Evolutionary conservation across 2,329 filamentous ascomycete genomes (phyloP), one percentile per base, ranked within the genome.

Genomic region (Alternaria postmessia): DNA sequence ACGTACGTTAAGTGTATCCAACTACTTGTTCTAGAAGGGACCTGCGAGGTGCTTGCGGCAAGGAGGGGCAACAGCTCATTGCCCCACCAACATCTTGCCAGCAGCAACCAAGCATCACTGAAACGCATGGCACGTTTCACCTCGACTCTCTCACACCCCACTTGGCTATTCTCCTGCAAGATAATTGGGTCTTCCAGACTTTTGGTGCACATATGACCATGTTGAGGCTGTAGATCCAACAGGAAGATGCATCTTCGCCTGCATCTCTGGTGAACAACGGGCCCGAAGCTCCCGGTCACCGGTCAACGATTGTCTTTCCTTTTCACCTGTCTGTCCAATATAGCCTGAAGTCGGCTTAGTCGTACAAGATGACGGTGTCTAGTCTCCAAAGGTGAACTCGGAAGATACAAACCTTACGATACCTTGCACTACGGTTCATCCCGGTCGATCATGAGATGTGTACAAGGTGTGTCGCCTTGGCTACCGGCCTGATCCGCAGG

Each of bases 1-100:
- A 46, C 58, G 60, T 20, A 59, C 64, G 42, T 26, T 51, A 54
- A 63, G 54, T 52, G 26, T 47, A 39, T 39, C 7, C 1, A 18
- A 18, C 46, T 49, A 24, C 55, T 61, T 57, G 56, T 64, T 65
- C 42, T 44, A 32, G 14, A 46, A 47, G 43, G 28, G 61, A 63
- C 61, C 57, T 61, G 65, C 60, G 61, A 62, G 62, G 58, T 61
- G 64, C 60, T 59, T 54, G 53, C 57, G 62, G 62, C 42, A 39
- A 62, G 59, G 66, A 68, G 68, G 68, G 68, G 62, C 64, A 62
- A 58, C 52, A 59, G 55, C 61, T 60, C 61, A 61, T 51, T 60
- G 53, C 59, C 51, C 66, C 62, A 67, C 66, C 64, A 57, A 51
- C 41, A 39, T 20, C 42, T 52, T 57, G 58, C 53, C 58, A 61